Evolutionary conservation across 2,329 filamentous ascomycete species (phyloP).

Genomic region (Penicillium nordicum): DNA sequence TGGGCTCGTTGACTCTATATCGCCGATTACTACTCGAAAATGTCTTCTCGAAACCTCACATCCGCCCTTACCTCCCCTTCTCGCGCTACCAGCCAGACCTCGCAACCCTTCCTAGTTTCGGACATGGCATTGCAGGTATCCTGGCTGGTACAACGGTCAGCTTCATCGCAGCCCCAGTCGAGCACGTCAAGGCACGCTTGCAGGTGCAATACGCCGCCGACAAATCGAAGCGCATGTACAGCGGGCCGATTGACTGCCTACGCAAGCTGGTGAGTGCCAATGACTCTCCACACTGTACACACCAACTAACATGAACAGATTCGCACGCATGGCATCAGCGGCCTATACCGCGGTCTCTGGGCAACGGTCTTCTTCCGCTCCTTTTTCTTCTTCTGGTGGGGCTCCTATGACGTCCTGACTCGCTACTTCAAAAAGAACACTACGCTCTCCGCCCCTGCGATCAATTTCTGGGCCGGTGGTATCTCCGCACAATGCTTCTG

Average conservation of each 20-base stretch:
- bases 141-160: slow-evolving; percentile 85
- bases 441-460: slow-evolving; percentile 66
- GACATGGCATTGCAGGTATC: slow-evolving; percentile 83
- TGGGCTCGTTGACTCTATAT: slow-evolving; percentile 88
- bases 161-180: slow-evolving; percentile 88
- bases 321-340: slow-evolving; percentile 66
- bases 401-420: slow-evolving; percentile 84
- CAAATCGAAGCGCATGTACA: slow-evolving; percentile 75
- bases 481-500: slow-evolving; percentile 92
- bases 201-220: slow-evolving; percentile 88
- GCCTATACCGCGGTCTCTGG: slow-evolving; percentile 79
- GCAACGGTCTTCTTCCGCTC: slow-evolving; percentile 85
- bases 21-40: slow-evolving; percentile 77
- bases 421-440: slow-evolving; percentile 65
- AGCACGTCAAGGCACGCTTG: slow-evolving; percentile 90
- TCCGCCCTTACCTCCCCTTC: slow-evolving; percentile 39
- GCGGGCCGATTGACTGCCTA: slow-evolving; percentile 80
- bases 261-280: slow-evolving; percentile 53
- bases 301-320: slow-evolving; percentile 31
- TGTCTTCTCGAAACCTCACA: slow-evolving; percentile 61
- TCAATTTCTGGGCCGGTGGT: slow-evolving; percentile 98
- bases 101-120: slow-evolving; percentile 65
- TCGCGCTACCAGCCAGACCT: slow-evolving; percentile 33
- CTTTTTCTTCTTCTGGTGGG: slow-evolving; percentile 99
- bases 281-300: not conserved